Percentiles rank a stretch among this genome's conserved stretches.
phyloP scores from a whole-genome alignment of 2,329 filamentous ascomycete species.

The Ascochyta fabae region DNA sequence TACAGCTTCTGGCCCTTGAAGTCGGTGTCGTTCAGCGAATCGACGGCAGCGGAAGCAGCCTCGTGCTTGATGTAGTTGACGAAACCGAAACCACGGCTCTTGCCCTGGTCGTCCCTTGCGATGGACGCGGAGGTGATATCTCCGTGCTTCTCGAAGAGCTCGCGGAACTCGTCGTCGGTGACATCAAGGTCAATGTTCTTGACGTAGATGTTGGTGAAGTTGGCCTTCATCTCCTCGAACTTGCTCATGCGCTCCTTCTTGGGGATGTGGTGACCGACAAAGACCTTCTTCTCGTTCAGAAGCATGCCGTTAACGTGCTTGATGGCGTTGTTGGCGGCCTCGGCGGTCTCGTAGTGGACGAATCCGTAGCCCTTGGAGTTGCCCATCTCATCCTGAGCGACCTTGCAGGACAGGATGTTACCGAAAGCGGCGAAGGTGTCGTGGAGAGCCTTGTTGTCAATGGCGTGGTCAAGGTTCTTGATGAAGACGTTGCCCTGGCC shows the following conservation, averaged over 20 bases:
- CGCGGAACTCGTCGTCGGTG: slow-evolving; percentile 92
- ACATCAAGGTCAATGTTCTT: slow-evolving; percentile 92
- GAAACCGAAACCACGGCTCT: slow-evolving; percentile 94
- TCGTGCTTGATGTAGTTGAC: slow-evolving; percentile 96
- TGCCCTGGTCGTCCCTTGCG: slow-evolving; percentile 85
- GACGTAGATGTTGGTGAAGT: slow-evolving; percentile 99
- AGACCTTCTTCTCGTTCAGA: slow-evolving; percentile 99
- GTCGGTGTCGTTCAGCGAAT: slow-evolving; percentile 88
- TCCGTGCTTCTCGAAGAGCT: slow-evolving; percentile 88
- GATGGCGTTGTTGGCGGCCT: slow-evolving; percentile 95
- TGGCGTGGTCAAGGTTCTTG: slow-evolving; percentile 98
- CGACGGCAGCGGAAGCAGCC: slow-evolving; percentile 82
- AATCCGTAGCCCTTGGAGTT: slow-evolving; percentile 99
- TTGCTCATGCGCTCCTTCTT: slow-evolving; percentile 99
- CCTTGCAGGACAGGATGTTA: slow-evolving; percentile 99
- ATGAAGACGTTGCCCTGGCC: slow-evolving; percentile 99
- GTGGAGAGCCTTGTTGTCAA: slow-evolving; percentile 99
- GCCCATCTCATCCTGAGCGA: slow-evolving; percentile 94
- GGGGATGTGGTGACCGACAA: slow-evolving; percentile 97
- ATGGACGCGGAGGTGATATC: slow-evolving; percentile 96
- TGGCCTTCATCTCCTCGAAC: slow-evolving; percentile 99
- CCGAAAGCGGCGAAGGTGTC: slow-evolving; percentile 98
- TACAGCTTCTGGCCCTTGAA: slow-evolving; percentile 96
- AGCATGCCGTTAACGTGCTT: slow-evolving; percentile 99
- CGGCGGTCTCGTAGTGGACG: slow-evolving; percentile 99